Conservation (phyloP, 768 basidiomycete genomes). For the Boletus sp. region DNA sequence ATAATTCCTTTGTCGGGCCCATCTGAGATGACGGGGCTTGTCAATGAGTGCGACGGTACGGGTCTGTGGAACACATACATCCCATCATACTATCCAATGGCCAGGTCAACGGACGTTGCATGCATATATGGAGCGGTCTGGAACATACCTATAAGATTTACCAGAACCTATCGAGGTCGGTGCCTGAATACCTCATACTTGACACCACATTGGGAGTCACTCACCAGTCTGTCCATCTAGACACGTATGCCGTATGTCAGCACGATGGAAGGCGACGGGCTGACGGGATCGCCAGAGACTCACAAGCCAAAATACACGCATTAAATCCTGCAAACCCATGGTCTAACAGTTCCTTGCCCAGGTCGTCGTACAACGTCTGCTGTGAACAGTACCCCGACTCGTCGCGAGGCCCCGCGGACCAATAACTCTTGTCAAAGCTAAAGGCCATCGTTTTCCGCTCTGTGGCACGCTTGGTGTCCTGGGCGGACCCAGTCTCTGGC, state of each 20-base stretch:
- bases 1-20: constrained; percentile 97
- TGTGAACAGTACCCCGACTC: constrained; percentile 92
- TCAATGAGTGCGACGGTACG: constrained; percentile 7
- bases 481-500: constrained; percentile 70
- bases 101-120: constrained; percentile 5
- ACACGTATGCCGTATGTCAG: background rate
- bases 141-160: constrained; percentile 83
- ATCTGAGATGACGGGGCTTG: constrained; percentile 46
- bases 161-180: constrained; percentile 62
- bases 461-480: constrained; percentile 75
- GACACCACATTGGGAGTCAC: constrained; percentile 23
- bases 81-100: constrained; percentile 80
- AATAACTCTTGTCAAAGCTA: constrained; percentile 97
- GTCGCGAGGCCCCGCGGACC: constrained; percentile 89
- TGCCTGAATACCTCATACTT: constrained; percentile 3
- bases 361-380: constrained; percentile 90
- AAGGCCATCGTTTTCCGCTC: constrained; percentile 90
- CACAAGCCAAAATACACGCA: constrained; percentile 98
- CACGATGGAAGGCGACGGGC: background rate
- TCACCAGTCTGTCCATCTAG: constrained; percentile 83
- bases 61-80: constrained; percentile 53
- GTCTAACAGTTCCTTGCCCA: constrained; percentile 91
- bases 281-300: constrained; percentile 39
- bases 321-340: constrained; percentile 97
- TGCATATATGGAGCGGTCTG: background rate